phyloP scores from a whole-genome alignment of 2,329 filamentous ascomycete genomes.

The Nemania bipapillata region DNA sequence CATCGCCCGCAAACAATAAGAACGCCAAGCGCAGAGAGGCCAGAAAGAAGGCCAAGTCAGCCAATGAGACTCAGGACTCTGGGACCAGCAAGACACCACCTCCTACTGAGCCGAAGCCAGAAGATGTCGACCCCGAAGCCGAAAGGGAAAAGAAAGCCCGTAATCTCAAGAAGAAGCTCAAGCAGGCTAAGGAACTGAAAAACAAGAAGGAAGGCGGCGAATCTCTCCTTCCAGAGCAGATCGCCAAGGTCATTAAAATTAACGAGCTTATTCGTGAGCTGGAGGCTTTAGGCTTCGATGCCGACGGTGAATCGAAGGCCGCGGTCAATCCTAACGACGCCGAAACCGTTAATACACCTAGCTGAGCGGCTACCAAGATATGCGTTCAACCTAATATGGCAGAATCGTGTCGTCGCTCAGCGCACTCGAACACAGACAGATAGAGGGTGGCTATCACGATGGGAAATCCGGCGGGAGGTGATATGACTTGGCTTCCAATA shows the following conservation, averaged over 20 bases:
- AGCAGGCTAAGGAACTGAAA: constrained; percentile 89
- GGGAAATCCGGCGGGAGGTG: constrained; percentile 39
- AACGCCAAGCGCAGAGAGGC: constrained; percentile 80
- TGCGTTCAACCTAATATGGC: not conserved
- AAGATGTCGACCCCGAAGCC: constrained; percentile 70
- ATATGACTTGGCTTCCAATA: constrained; percentile 26
- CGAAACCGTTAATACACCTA: not conserved
- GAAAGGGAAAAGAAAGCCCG: constrained; percentile 93
- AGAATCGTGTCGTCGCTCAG: not conserved
- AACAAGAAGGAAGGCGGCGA: constrained; percentile 91
- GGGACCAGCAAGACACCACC: constrained; percentile 55
- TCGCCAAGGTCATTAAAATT: constrained; percentile 97
- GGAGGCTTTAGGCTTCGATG: constrained; percentile 83
- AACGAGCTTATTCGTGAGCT: constrained; percentile 91
- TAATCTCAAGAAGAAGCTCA: constrained; percentile 91
- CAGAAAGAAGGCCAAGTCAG: constrained; percentile 65
- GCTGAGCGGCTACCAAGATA: constrained; percentile 19
- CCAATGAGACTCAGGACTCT: constrained; percentile 71
- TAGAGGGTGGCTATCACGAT: not conserved
- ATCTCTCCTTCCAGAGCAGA: constrained; percentile 87
- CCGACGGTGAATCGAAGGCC: constrained; percentile 72
- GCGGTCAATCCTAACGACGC: not conserved
- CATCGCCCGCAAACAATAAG: constrained; percentile 74
- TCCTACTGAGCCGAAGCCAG: constrained; percentile 49
- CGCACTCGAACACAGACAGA: not conserved